These are phyloP conservation scores for Hygrophorus pudorinus DNA, from an alignment of 768 basidiomycete species.

Conservation along the genomic window DNA sequence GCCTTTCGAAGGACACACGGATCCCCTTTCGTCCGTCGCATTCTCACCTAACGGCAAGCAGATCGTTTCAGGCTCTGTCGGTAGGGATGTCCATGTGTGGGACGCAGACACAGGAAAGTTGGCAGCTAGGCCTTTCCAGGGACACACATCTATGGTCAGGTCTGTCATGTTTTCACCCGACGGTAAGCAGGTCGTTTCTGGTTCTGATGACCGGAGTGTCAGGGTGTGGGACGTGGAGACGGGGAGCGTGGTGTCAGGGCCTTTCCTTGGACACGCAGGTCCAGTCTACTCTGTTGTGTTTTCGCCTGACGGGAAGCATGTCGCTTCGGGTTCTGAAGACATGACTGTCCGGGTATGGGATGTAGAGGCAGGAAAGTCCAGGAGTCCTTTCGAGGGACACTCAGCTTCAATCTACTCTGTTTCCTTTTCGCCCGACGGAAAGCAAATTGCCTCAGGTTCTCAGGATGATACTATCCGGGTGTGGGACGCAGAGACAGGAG, in stretches of 20 bases:
- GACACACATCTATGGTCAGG: too few species aligned
- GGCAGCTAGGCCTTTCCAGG: not conserved
- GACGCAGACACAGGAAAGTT: slow-evolving; percentile 5
- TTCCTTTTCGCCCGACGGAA: slow-evolving; percentile 14
- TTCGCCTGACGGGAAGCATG: slow-evolving; percentile 13
- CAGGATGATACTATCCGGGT: slow-evolving; percentile 5
- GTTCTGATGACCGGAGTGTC: too few species aligned
- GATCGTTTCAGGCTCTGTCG: slow-evolving; percentile 14
- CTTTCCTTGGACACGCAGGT: slow-evolving; percentile 4
- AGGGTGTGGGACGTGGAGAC: not conserved
- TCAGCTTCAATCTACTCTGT: slow-evolving; percentile 6
- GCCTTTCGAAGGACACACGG: slow-evolving; percentile 8
- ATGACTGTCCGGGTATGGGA: slow-evolving; percentile 9
- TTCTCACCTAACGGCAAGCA: slow-evolving; percentile 18
- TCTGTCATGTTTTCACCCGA: slow-evolving; percentile 17
- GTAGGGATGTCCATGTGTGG: slow-evolving; percentile 13
- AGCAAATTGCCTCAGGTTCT: slow-evolving; percentile 3
- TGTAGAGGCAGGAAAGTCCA: not conserved
- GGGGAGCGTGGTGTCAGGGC: slow-evolving; percentile 5
- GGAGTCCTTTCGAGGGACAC: not conserved
- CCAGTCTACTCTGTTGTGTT: slow-evolving; percentile 10
- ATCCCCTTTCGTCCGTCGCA: slow-evolving; percentile 12
- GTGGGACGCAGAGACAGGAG: slow-evolving; percentile 4
- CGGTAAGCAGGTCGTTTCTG: too few species aligned
- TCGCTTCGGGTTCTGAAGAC: not conserved